These are phyloP conservation scores for Exophiala phaeomuriformis DNA, from an alignment of 2,329 filamentous ascomycete species.

Conservation along the genomic window DNA sequence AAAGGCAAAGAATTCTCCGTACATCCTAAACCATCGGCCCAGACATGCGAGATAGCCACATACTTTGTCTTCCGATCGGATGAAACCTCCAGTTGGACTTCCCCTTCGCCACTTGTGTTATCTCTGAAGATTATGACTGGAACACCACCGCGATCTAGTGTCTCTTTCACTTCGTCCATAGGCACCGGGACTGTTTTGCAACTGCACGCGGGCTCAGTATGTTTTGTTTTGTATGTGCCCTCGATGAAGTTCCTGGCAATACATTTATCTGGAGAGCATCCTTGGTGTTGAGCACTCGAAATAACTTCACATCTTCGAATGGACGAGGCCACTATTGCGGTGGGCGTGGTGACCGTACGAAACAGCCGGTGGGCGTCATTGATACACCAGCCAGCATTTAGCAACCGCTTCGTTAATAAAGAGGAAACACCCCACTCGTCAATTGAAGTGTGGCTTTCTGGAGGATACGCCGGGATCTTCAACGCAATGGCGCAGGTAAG, in stretches of 20 bases:
- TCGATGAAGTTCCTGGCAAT: conserved; percentile 7
- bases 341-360: conserved; percentile 2
- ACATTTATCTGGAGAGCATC: conserved; percentile 1
- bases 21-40: conserved; percentile 36
- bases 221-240: conserved; percentile 6
- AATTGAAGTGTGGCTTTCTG: conserved; percentile 1
- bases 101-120: background rate
- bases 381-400: conserved; percentile 6
- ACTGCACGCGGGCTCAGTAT: conserved; percentile 3
- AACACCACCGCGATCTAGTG: conserved; percentile 4
- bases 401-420: background rate
- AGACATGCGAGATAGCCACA: conserved; percentile 36
- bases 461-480: conserved; percentile 5
- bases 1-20: conserved; percentile 29
- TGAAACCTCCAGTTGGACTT: background rate
- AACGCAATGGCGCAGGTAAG: conserved; percentile 4
- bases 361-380: conserved; percentile 2
- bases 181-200: conserved; percentile 2
- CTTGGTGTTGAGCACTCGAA: background rate
- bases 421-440: conserved; percentile 4
- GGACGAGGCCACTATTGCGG: background rate
- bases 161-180: conserved; percentile 3
- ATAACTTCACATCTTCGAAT: conserved; percentile 2
- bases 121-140: conserved; percentile 2
- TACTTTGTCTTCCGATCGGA: conserved; percentile 19